Evolutionary conservation across 2,329 filamentous ascomycete species (phyloP).

Genomic region (Nigrospora osmanthi): DNA sequence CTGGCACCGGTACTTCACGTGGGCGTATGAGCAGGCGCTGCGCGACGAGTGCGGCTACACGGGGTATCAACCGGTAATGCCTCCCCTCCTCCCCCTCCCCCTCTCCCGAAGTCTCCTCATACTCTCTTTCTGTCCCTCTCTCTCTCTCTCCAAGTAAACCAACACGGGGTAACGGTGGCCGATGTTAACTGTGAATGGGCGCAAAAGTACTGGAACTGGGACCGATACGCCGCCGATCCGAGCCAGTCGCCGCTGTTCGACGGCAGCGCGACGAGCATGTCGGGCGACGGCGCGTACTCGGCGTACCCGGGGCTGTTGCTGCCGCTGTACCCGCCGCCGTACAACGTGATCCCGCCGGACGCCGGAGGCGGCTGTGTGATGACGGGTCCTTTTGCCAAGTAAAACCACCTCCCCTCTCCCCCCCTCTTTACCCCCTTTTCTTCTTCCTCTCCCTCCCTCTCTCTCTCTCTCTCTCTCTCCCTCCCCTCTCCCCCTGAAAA

Average conservation of each 20-base stretch:
- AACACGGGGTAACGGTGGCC: not conserved
- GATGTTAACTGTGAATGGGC: not conserved
- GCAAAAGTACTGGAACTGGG: conserved; percentile 44
- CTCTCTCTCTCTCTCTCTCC: not conserved
- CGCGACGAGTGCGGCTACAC: conserved; percentile 24
- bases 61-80: conserved; percentile 22
- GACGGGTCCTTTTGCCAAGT: conserved; percentile 38
- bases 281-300: conserved; percentile 32
- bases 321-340: not conserved
- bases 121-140: not conserved
- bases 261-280: conserved; percentile 41
- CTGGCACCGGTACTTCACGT: conserved; percentile 24
- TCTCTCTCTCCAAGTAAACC: not conserved
- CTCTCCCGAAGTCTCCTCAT: too few relatives aligned
- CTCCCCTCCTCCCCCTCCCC: too few relatives aligned
- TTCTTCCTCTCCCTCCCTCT: not conserved
- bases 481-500: not conserved
- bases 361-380: conserved; percentile 48
- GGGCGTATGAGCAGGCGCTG: conserved; percentile 19
- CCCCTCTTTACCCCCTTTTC: not conserved
- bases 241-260: conserved; percentile 44
- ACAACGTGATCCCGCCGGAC: conserved; percentile 26
- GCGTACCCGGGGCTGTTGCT: not conserved
- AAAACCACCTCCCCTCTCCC: conserved; percentile 2
- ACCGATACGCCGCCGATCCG: conserved; percentile 37